phyloP scores from a whole-genome alignment of 768 basidiomycete species.

The Gyrodon lividus region DNA sequence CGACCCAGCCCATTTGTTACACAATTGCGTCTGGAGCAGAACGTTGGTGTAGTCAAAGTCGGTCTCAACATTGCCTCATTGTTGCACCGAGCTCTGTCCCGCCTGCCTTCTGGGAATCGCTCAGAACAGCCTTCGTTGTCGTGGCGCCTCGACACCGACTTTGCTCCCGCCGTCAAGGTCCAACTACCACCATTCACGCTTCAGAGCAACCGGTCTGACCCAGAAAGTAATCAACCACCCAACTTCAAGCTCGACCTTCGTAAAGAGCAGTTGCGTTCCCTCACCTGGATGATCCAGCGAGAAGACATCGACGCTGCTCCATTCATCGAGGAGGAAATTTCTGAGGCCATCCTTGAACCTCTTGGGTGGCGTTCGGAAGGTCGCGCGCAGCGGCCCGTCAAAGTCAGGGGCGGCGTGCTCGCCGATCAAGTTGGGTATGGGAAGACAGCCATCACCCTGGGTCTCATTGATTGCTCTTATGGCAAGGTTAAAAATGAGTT shows the following conservation, averaged over 20 bases:
- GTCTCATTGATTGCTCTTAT: conserved; percentile 73
- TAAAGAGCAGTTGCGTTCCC: conserved; percentile 83
- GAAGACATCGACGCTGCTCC: conserved; percentile 63
- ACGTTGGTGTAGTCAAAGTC: conserved; percentile 70
- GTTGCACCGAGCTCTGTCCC: conserved; percentile 80
- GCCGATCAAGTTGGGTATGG: conserved; percentile 98
- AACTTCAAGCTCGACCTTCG: conserved; percentile 73
- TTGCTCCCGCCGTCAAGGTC: conserved; percentile 59
- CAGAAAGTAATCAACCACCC: conserved; percentile 71
- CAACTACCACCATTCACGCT: conserved; percentile 66
- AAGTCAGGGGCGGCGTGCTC: conserved; percentile 83
- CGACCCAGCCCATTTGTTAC: conserved; percentile 87
- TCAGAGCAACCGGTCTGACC: conserved; percentile 72
- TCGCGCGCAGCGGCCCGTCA: conserved; percentile 73
- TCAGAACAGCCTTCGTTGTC: conserved; percentile 50
- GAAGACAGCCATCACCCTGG: conserved; percentile 93
- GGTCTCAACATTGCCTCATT: conserved; percentile 88
- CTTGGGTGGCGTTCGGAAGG: conserved; percentile 96
- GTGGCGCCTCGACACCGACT: conserved; percentile 84
- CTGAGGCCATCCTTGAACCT: conserved; percentile 82
- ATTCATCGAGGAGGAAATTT: conserved; percentile 92
- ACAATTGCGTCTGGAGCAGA: conserved; percentile 67
- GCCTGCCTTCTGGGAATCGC: conserved; percentile 61
- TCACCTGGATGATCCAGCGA: conserved; percentile 89
- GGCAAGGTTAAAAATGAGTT: conserved; percentile 60